Conservation (phyloP, 495 filamentous ascomycete species). For the Penicillium coffeae region DNA sequence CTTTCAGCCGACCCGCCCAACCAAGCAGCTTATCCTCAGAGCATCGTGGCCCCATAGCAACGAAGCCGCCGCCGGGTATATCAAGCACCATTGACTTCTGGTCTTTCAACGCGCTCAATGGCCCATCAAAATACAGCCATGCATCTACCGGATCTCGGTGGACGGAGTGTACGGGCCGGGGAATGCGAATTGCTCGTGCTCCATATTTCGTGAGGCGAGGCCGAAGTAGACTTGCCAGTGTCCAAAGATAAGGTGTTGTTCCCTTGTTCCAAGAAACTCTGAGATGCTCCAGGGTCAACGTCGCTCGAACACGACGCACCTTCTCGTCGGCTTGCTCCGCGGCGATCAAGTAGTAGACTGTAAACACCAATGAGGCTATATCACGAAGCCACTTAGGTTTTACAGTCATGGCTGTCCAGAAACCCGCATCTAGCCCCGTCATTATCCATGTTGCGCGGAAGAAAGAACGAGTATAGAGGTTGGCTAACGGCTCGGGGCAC, state of each 20-base stretch:
- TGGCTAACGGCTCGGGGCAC: conserved; percentile 87
- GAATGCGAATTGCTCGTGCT: conserved; percentile 78
- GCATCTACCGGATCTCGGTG: conserved; percentile 79
- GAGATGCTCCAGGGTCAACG: conserved; percentile 85
- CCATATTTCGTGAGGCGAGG: conserved; percentile 75
- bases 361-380: conserved; percentile 75
- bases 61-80: conserved; percentile 91
- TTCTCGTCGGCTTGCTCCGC: conserved; percentile 96
- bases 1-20: conserved; percentile 80
- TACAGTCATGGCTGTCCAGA: conserved; percentile 97
- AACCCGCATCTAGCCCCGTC: conserved; percentile 91
- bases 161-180: conserved; percentile 68
- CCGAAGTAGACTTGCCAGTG: conserved; percentile 64
- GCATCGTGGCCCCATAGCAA: conserved; percentile 87
- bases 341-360: conserved; percentile 82
- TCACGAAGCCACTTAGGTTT: conserved; percentile 77
- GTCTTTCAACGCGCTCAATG: conserved; percentile 68
- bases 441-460: conserved; percentile 97
- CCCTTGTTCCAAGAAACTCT: conserved; percentile 94
- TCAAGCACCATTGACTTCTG: conserved; percentile 82
- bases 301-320: conserved; percentile 83
- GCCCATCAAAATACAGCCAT: conserved; percentile 94
- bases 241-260: conserved; percentile 74
- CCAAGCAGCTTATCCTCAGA: conserved; percentile 89
- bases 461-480: conserved; percentile 91